Evolutionary conservation across 441 rosid genomes (phyloP).

Genomic region (Hura crepitans): DNA sequence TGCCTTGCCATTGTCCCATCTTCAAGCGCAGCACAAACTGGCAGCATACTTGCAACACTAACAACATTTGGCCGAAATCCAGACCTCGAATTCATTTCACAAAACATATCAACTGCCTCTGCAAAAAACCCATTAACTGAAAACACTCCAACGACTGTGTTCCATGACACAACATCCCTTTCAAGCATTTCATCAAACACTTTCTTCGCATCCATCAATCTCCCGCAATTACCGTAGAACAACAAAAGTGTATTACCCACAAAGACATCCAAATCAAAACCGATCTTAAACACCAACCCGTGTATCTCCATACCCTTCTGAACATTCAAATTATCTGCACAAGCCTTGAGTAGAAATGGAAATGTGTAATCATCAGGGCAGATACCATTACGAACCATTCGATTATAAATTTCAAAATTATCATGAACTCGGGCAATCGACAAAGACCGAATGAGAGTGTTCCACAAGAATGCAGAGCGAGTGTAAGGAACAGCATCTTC

Average conservation of each 20-base stretch:
- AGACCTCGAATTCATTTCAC: constrained; percentile 46
- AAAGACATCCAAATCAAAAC: constrained; percentile 57
- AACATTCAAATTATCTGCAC: constrained; percentile 40
- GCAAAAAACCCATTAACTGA: constrained; percentile 41
- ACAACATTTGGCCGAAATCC: constrained; percentile 58
- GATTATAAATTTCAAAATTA: constrained; percentile 38
- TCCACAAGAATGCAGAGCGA: constrained; percentile 51
- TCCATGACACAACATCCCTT: constrained; percentile 94
- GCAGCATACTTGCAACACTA: constrained; percentile 71
- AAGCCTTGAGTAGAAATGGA: constrained; percentile 68
- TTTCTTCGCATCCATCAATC: constrained; percentile 45
- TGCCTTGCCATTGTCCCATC: constrained; percentile 47
- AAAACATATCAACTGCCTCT: constrained; percentile 47
- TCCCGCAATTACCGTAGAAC: constrained; percentile 53
- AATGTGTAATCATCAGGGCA: constrained; percentile 73
- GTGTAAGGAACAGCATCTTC: constrained; percentile 31
- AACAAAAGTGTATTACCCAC: constrained; percentile 66
- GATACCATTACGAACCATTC: constrained; percentile 47
- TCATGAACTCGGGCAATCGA: constrained; percentile 33
- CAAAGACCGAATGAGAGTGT: constrained; percentile 46
- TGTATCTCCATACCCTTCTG: constrained; percentile 55
- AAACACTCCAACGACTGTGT: constrained; percentile 62
- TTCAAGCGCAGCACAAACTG: constrained; percentile 53
- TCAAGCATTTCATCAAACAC: constrained; percentile 74
- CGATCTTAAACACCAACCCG: constrained; percentile 58